A percentile compares a stretch with the other conserved stretches of the same genome.
phyloP scores from a whole-genome alignment of 306 rosid species.

The Vicia sativa region DNA sequence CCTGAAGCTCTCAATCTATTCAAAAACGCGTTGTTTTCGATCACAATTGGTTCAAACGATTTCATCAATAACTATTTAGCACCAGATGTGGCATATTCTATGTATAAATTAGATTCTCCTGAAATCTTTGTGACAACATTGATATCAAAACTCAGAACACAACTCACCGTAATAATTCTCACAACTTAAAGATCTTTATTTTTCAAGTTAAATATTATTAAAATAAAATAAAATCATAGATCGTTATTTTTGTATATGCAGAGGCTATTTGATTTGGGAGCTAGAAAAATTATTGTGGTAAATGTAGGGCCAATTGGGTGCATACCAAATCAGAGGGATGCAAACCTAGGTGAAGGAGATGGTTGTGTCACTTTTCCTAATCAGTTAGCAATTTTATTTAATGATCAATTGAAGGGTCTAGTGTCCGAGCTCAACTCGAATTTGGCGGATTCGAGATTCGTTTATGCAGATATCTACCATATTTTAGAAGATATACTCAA shows the following conservation, averaged over 20 bases:
- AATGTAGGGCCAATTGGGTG: conserved; percentile 88
- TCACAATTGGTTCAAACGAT: conserved; percentile 72
- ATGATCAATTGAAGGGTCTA: conserved; percentile 52
- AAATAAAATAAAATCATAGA: background rate
- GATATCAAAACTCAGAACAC: conserved; percentile 58
- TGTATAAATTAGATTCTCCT: conserved; percentile 40
- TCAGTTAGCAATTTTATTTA: conserved; percentile 56
- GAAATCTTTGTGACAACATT: conserved; percentile 51
- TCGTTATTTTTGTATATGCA: conserved; percentile 38
- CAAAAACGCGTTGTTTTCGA: conserved; percentile 49
- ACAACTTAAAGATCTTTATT: background rate
- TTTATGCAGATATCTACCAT: conserved; percentile 67
- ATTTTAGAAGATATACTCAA: conserved; percentile 58
- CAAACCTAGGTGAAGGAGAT: conserved; percentile 52
- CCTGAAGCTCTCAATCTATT: conserved; percentile 47
- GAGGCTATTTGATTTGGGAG: conserved; percentile 70
- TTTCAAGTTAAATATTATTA: background rate
- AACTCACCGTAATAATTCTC: conserved; percentile 53
- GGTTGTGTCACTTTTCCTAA: conserved; percentile 55
- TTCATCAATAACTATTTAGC: conserved; percentile 67
- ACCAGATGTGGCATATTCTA: conserved; percentile 40
- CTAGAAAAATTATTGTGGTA: conserved; percentile 60
- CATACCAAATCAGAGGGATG: conserved; percentile 69
- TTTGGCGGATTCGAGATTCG: conserved; percentile 52
- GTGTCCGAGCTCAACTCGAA: conserved; percentile 46